Percentiles rank a stretch among this genome's conserved stretches.
These are phyloP conservation scores for Aspergillus ruber DNA, from an alignment of 2,329 filamentous ascomycete genomes.

Conservation along the genomic window DNA sequence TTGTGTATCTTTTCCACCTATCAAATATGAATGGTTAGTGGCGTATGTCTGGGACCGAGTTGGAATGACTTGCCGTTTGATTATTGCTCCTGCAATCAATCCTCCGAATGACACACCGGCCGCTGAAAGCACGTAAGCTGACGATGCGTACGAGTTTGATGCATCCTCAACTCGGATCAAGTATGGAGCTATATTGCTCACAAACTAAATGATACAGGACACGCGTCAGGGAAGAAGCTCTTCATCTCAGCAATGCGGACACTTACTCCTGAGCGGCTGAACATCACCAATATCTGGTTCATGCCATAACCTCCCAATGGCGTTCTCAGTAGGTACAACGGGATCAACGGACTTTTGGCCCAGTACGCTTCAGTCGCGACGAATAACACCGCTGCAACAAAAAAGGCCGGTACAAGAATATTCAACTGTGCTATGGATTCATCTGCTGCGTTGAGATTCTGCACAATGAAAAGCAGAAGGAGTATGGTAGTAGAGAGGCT, in stretches of 20 bases:
- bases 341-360: not conserved
- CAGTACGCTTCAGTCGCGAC: not conserved
- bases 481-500: too few relatives aligned
- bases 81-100: constrained; percentile 3
- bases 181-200: constrained; percentile 5
- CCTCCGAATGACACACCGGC: constrained; percentile 9
- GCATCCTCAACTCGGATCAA: constrained; percentile 10
- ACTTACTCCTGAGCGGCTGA: not conserved
- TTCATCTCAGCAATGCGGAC: not conserved
- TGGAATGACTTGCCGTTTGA: constrained; percentile 3
- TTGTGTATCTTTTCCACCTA: constrained; percentile 1
- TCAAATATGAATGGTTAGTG: not conserved
- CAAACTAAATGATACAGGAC: not conserved
- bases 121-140: constrained; percentile 2
- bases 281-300: not conserved
- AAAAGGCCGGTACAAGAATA: not conserved
- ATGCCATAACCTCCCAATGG: not conserved
- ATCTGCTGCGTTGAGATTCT: too few relatives aligned
- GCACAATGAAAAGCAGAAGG: too few relatives aligned
- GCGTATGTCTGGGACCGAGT: not conserved
- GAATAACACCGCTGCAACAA: not conserved
- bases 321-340: not conserved
- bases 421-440: too few relatives aligned
- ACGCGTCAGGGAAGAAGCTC: too few relatives aligned
- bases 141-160: constrained; percentile 5